Conservation (phyloP, 495 filamentous ascomycete genomes). For the Penicillium waksmanii region DNA sequence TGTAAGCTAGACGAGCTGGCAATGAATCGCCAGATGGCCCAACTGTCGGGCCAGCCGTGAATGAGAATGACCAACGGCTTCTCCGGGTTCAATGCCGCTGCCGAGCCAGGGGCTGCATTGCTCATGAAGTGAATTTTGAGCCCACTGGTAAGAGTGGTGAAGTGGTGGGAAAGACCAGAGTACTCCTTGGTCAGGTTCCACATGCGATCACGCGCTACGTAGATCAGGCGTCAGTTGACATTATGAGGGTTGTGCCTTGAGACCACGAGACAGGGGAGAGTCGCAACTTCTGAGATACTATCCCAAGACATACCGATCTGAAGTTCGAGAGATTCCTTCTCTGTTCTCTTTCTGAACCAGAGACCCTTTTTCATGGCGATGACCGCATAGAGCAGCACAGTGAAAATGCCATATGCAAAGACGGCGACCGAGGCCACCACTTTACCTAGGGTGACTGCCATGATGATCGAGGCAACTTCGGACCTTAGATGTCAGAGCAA, state of each 20-base stretch:
- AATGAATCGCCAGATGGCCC: slow-evolving; percentile 54
- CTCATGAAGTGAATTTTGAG: slow-evolving; percentile 58
- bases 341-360: slow-evolving; percentile 39
- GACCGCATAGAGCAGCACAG: slow-evolving; percentile 32
- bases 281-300: too few species aligned
- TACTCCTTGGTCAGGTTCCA: slow-evolving; percentile 50
- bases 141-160: slow-evolving; percentile 50
- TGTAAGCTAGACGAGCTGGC: slow-evolving; percentile 36
- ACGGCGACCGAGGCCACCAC: slow-evolving; percentile 21
- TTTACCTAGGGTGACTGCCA: slow-evolving; percentile 25
- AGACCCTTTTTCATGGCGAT: slow-evolving; percentile 29
- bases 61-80: slow-evolving; percentile 57
- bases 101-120: slow-evolving; percentile 33
- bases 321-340: slow-evolving; percentile 43
- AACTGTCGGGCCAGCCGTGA: slow-evolving; percentile 64
- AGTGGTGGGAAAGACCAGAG: slow-evolving; percentile 47
- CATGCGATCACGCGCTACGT: slow-evolving; percentile 44
- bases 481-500: background rate
- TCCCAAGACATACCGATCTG: slow-evolving; percentile 37
- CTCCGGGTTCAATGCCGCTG: slow-evolving; percentile 28
- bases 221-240: slow-evolving; percentile 1
- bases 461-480: slow-evolving; percentile 16
- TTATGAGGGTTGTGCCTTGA: background rate
- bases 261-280: background rate
- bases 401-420: slow-evolving; percentile 43